Evolutionary conservation across 176 grass and related monocot species (phyloP), one percentile per base, ranked within the genome.

Genomic region (Oryza australiensis): DNA sequence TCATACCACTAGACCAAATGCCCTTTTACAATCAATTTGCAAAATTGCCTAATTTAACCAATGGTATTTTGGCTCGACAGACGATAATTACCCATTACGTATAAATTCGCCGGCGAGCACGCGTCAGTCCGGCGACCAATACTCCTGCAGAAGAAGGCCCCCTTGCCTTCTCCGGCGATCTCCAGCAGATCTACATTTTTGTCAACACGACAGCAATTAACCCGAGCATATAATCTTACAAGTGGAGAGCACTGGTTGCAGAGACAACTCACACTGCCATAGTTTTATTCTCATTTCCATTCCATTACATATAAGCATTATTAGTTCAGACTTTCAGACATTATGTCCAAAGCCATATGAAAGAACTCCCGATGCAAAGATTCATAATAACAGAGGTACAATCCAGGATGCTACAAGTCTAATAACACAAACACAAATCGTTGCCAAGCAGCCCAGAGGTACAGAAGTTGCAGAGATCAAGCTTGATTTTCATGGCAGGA

Each of bases 1-100:
- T 97, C 87, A 97, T 97, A 88, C 89, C 89, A 93, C 90, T 94
- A 98, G 86, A 94, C 90, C 90, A 97, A 97, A 89, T 97, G 86
- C 92, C 92, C 92, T 5, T 53, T 1, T 53, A 53, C 9, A 0
- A 0, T 20, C 1, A 4, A 1, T 53, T 22, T 53, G 0, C 16
- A 53, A 53, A 20, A 7, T 15, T 46, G 15, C 34, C 7, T 0
- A 8, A 37, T 1, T 37, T 37, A 1, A 37, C 0, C 1, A 8
- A 37, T 4, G 7, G 1, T 37, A 8, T 37, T 37, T 37, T 8
- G 35, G 35, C 35, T 37, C 35, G 7, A 37, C 35, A 37, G 35
- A 37, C 35, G 35, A 37, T 9, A 35, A 37, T 37, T 37, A 37
- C 35, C 35, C 35, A 8, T 37, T 5, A 37, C 35, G 5, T 35